Base-by-base conservation (phyloP, 2,329 filamentous ascomycete species). In the Xylaria sp. region DNA sequence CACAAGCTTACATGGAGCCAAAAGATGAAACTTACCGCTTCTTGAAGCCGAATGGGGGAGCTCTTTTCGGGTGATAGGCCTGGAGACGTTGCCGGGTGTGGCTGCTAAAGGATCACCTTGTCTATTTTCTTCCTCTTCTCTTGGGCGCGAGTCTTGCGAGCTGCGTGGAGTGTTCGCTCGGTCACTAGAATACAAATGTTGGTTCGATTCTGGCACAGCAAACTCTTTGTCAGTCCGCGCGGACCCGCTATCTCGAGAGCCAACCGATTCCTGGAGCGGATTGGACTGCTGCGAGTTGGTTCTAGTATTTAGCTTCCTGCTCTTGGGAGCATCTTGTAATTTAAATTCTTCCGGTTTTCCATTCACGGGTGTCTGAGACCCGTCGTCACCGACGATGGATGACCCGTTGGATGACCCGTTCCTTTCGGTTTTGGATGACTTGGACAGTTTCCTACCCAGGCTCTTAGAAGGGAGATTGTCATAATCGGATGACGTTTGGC, bases 281-380 rank as follows among this genome's bases (percentile, higher is more conserved):
- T 77, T 79, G 0, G 84, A 81, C 63, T 84, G 69, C 34, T 71
- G 81, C 0, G 84, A 84, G 70, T 81, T 82, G 71, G 79, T 82
- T 63, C 83, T 80, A 3, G 82, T 78, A 64, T 79, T 80, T 18
- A 79, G 69, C 74, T 83, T 85, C 74, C 86, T 87, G 74, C 84
- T 87, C 79, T 90, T 91, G 0, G 93, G 93, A 1, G 91, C 92
- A 57, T 97, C 93, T 76, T 95, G 93, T 50, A 96, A 80, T 79
- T 91, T 93, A 80, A 94, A 94, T 32, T 89, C 89, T 13, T 92
- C 90, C 18, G 73, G 70, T 63, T 78, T 83, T 39, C 79, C 78
- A 69, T 80, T 83, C 0, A 77, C 64, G n/a, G 72, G 50, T 60
- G 80, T 82, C 58, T 77, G 76, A 8, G 77, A 69, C 62, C 76